A percentile compares a stretch with the other conserved stretches of the same genome.
Evolutionary conservation across 202 grass and related monocot species (phyloP).

Genomic region (Setaria italica): DNA sequence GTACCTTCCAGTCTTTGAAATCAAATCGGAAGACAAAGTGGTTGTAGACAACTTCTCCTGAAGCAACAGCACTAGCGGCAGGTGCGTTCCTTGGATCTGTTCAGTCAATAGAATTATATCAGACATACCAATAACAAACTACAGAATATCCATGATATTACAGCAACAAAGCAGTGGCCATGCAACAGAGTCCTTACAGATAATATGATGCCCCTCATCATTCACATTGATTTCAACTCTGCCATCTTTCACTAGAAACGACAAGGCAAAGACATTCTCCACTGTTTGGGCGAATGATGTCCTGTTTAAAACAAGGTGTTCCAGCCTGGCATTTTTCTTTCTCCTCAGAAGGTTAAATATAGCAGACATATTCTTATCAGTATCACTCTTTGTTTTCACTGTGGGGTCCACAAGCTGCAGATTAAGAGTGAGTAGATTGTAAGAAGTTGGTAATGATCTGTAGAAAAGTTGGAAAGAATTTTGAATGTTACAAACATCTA

Average conservation of each 20-base stretch:
- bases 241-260: constrained; percentile 93
- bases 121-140: neutral
- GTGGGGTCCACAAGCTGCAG: constrained; percentile 56
- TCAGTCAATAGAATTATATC: constrained; percentile 10
- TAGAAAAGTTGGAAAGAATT: neutral
- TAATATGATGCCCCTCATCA: constrained; percentile 60
- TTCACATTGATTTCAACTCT: constrained; percentile 72
- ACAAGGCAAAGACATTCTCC: constrained; percentile 88
- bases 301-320: constrained; percentile 79
- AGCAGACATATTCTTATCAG: constrained; percentile 73
- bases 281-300: constrained; percentile 83
- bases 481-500: neutral
- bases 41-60: constrained; percentile 59
- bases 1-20: constrained; percentile 92
- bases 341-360: constrained; percentile 80
- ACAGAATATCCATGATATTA: neutral
- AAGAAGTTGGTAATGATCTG: neutral
- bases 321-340: constrained; percentile 71
- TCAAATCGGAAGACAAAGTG: constrained; percentile 91
- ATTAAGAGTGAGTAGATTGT: neutral
- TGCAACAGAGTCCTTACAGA: constrained; percentile 60
- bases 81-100: constrained; percentile 93
- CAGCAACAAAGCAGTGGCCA: constrained; percentile 1
- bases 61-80: constrained; percentile 50
- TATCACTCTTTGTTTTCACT: constrained; percentile 64